Evolutionary conservation across 139 green algal genomes (phyloP), one percentile per base, ranked within the genome.

Genomic region (Micractinium conductrix): DNA sequence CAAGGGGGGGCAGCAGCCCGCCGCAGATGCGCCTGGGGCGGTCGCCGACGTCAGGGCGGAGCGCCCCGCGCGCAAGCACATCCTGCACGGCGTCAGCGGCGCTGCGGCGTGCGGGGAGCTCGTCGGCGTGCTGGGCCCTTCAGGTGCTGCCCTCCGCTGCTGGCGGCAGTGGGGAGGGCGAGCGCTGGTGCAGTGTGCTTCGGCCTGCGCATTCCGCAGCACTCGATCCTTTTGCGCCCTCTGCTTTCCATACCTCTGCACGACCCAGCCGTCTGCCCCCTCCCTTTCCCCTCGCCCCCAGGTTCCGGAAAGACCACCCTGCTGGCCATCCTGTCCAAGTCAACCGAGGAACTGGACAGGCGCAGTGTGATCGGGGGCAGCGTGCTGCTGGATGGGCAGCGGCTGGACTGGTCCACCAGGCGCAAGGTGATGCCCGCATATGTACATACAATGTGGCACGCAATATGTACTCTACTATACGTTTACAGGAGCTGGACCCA

Each of bases 281-380:
- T 26, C 85, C 16, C 38, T 74, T 5, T 35, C 68, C 45, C 92
- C 69, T 82, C 86, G 0, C 88, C 90, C 44, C 86, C 85, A 58
- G 93, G 93, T 42, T 89, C 85, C n/a, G 94, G 94, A 65, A 97
- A 96, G 81, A 92, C 92, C n/a, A 96, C 93, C 0, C 89, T 96
- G 83, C 90, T 96, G 58, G 84, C 81, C 33, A 75, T 94, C 53
- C 87, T 96, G n/a, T 75, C 87, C 0, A 87, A 82, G 37, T 85
- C 50, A 19, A 38, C 74, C 22, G 63, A 84, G 33, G 74, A 65
- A 14, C 43, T 89, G 28, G 73, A 72, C 26, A 2, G 40, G 24
- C 30, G n/a, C 33, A 35, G 60, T 63, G 21, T 26, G 28, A 26
- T 89, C 19, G 43, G 21, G 21, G 87, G 89, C 28, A 14, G 33